Conservation (phyloP, 176 grass and related monocot species). For the Eragrostis curvula region DNA sequence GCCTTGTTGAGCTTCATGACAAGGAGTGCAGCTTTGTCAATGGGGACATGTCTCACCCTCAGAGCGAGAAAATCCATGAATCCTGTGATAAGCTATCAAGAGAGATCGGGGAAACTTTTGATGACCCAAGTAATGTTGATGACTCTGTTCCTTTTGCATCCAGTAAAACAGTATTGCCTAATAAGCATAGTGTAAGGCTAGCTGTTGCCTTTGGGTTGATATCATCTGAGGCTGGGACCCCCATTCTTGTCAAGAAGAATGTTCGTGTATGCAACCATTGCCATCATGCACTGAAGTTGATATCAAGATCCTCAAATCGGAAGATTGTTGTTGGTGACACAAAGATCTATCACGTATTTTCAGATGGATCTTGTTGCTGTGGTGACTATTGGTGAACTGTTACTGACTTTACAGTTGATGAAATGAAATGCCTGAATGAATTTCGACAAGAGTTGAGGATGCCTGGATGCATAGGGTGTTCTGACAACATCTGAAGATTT, state of each 20-base stretch:
- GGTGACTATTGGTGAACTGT: constrained; percentile 83
- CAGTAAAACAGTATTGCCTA: constrained; percentile 44
- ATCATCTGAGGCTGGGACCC: constrained; percentile 62
- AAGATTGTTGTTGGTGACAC: constrained; percentile 82
- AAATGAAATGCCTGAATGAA: neutral
- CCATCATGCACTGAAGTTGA: constrained; percentile 82
- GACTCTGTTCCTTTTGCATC: constrained; percentile 16
- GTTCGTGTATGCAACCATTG: constrained; percentile 78
- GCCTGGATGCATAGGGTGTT: neutral
- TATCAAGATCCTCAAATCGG: constrained; percentile 58
- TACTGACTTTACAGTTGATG: neutral
- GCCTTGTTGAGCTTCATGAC: constrained; percentile 60
- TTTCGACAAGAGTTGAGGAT: neutral
- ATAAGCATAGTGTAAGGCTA: constrained; percentile 79
- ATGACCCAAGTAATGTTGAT: constrained; percentile 14
- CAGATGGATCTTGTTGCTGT: constrained; percentile 80
- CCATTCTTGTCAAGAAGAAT: constrained; percentile 89
- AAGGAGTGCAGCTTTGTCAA: constrained; percentile 70
- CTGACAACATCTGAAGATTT: neutral
- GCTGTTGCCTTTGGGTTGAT: constrained; percentile 77
- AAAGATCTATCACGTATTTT: constrained; percentile 79
- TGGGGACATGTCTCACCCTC: constrained; percentile 54
- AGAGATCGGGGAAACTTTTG: constrained; percentile 55
- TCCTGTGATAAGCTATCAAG: constrained; percentile 63
- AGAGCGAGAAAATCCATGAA: constrained; percentile 61